Conservation (phyloP, 192 early-diverging fungal species). For the Entomortierella lignicola region DNA sequence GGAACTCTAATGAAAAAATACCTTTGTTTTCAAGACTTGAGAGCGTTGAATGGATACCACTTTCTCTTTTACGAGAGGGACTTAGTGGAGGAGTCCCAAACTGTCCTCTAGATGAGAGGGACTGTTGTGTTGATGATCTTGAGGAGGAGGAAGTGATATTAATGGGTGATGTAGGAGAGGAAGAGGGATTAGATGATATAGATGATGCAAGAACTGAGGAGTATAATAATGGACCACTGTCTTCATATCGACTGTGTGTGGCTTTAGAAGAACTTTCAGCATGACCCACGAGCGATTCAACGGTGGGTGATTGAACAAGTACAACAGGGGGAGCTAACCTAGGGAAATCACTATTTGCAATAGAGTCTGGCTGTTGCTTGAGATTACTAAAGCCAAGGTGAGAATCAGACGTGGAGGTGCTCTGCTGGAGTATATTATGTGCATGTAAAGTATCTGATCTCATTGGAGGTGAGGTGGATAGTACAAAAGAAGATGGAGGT, state of each 20-base stretch:
- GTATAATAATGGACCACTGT: slow-evolving; percentile 21
- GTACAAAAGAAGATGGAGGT: slow-evolving; percentile 1
- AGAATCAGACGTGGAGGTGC: not conserved
- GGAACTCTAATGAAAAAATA: too few relatives aligned
- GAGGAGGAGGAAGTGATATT: not conserved
- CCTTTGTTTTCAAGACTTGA: slow-evolving; percentile 35
- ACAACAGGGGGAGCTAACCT: slow-evolving; percentile 40
- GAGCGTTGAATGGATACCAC: slow-evolving; percentile 10
- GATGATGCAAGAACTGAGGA: slow-evolving; percentile 38
- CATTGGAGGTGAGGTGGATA: slow-evolving; percentile 34
- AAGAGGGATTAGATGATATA: not conserved
- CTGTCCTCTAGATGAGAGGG: slow-evolving; percentile 13
- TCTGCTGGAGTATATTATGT: slow-evolving; percentile 17
- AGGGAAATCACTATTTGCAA: slow-evolving; percentile 24
- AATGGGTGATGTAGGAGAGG: slow-evolving; percentile 7
- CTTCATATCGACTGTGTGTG: not conserved
- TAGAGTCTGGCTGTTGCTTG: slow-evolving; percentile 1
- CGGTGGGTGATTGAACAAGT: slow-evolving; percentile 39
- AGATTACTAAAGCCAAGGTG: not conserved
- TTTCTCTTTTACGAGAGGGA: slow-evolving; percentile 44
- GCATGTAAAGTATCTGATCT: slow-evolving; percentile 12
- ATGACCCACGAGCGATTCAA: slow-evolving; percentile 10
- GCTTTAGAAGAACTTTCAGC: not conserved
- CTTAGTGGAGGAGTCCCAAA: slow-evolving; percentile 42
- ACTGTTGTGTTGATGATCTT: slow-evolving; percentile 19